Evolutionary conservation across 306 rosid genomes (phyloP).

Genomic region (Glycine soja): DNA sequence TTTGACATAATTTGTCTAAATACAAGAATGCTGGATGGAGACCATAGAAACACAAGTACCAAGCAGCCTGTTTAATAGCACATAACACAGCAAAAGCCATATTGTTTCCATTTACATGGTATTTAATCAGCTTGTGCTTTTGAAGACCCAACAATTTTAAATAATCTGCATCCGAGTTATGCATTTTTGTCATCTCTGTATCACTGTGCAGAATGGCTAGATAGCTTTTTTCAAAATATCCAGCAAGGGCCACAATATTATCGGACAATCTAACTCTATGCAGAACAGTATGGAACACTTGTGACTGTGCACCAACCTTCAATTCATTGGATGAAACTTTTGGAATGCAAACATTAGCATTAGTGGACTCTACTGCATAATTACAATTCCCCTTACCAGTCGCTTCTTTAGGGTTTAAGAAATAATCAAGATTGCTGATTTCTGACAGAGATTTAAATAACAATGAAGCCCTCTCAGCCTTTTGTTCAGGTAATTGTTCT

Average conservation of each 20-base stretch:
- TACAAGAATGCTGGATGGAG: slow-evolving; percentile 63
- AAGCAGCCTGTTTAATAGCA: slow-evolving; percentile 69
- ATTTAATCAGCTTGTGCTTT: slow-evolving; percentile 56
- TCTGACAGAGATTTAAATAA: slow-evolving; percentile 69
- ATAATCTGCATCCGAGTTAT: slow-evolving; percentile 52
- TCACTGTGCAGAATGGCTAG: slow-evolving; percentile 62
- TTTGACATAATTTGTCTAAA: slow-evolving; percentile 61
- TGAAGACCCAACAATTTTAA: slow-evolving; percentile 54
- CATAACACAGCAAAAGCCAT: slow-evolving; percentile 55
- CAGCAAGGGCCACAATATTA: slow-evolving; percentile 49
- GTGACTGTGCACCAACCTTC: slow-evolving; percentile 49
- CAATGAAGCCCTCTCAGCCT: slow-evolving; percentile 62
- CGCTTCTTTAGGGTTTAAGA: slow-evolving; percentile 70
- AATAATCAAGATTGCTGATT: slow-evolving; percentile 67
- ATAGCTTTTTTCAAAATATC: slow-evolving; percentile 57
- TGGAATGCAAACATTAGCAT: slow-evolving; percentile 47
- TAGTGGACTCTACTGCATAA: slow-evolving; percentile 50
- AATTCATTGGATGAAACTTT: slow-evolving; percentile 49
- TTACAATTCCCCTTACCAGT: slow-evolving; percentile 46
- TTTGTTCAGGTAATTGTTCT: slow-evolving; percentile 54
- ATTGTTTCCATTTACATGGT: slow-evolving; percentile 54
- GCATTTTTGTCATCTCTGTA: slow-evolving; percentile 53
- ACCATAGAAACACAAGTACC: slow-evolving; percentile 70
- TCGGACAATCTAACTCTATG: slow-evolving; percentile 60
- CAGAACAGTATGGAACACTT: slow-evolving; percentile 48